Conservation (phyloP, 1,284 basidiomycete genomes). For the Boletellus deceptivus region DNA sequence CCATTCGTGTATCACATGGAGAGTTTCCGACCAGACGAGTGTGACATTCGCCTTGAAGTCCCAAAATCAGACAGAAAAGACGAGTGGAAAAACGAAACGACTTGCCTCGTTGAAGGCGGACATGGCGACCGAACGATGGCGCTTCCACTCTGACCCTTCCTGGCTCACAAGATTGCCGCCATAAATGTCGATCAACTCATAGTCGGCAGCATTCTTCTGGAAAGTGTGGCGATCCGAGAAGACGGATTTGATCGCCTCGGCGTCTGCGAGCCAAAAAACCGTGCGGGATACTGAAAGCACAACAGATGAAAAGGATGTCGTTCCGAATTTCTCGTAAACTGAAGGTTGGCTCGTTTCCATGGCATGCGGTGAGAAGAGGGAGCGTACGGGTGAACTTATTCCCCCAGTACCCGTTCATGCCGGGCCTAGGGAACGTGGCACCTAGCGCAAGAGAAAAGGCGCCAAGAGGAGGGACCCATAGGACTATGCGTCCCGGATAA, state of each 20-base stretch:
- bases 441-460: constrained; percentile 25
- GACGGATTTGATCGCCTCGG: constrained; percentile 39
- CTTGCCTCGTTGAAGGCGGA: constrained; percentile 31
- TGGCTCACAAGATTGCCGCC: constrained; percentile 20
- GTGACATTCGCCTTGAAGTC: constrained; percentile 40
- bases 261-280: constrained; percentile 42
- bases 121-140: constrained; percentile 26
- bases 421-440: constrained; percentile 33
- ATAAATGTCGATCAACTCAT: constrained; percentile 21
- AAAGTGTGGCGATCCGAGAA: constrained; percentile 34
- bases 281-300: constrained; percentile 26
- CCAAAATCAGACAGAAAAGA: neutral
- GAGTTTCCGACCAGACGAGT: constrained; percentile 44
- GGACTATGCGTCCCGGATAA: constrained; percentile 18
- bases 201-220: constrained; percentile 33
- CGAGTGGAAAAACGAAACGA: neutral
- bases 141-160: constrained; percentile 27
- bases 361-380: neutral
- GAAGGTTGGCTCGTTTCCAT: neutral
- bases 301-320: constrained; percentile 38
- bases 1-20: constrained; percentile 44
- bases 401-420: constrained; percentile 33
- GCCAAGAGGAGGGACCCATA: constrained; percentile 37
- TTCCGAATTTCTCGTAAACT: constrained; percentile 39
- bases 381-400: constrained; percentile 36